Evolutionary conservation across 169 alveolate genomes (phyloP).

Genomic region (Plasmodium malariae): DNA sequence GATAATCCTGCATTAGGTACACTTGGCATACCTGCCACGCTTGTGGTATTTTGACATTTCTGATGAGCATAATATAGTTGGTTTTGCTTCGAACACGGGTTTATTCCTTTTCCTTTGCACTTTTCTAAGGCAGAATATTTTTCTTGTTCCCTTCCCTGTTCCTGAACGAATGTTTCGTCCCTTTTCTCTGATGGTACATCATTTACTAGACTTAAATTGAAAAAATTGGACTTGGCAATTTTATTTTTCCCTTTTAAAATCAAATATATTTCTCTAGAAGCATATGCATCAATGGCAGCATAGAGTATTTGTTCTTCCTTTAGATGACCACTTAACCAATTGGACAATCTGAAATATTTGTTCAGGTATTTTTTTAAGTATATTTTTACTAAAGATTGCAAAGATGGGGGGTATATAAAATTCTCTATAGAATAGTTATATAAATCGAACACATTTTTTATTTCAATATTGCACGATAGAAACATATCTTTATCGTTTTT

Average conservation of each 20-base stretch:
- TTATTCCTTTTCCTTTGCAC: no score
- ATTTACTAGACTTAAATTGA: not conserved
- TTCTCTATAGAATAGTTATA: slow-evolving; percentile 53
- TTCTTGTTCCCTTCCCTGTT: no score
- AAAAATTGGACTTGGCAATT: not conserved
- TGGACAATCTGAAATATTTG: slow-evolving; percentile 39
- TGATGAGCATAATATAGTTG: no score
- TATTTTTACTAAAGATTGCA: slow-evolving; percentile 57
- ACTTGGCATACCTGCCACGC: no score
- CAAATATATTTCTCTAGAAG: slow-evolving; percentile 65
- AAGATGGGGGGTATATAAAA: slow-evolving; percentile 61
- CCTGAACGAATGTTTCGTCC: not conserved
- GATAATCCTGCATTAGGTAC: no score
- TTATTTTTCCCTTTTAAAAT: slow-evolving; percentile 24
- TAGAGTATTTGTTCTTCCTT: slow-evolving; percentile 50
- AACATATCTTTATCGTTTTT: slow-evolving; percentile 69
- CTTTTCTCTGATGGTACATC: not conserved
- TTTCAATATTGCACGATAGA: slow-evolving; percentile 17
- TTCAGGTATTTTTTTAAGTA: slow-evolving; percentile 32
- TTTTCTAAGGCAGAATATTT: no score
- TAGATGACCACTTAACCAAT: slow-evolving; percentile 36
- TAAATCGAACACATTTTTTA: slow-evolving; percentile 59
- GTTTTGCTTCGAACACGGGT: no score
- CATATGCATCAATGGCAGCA: slow-evolving; percentile 70
- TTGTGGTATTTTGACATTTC: no score